A percentile compares a stretch with the other conserved stretches of the same genome.
These are phyloP conservation scores for Oryza glumipatula DNA, from an alignment of 176 grass and related monocot species.

Conservation along the genomic window DNA sequence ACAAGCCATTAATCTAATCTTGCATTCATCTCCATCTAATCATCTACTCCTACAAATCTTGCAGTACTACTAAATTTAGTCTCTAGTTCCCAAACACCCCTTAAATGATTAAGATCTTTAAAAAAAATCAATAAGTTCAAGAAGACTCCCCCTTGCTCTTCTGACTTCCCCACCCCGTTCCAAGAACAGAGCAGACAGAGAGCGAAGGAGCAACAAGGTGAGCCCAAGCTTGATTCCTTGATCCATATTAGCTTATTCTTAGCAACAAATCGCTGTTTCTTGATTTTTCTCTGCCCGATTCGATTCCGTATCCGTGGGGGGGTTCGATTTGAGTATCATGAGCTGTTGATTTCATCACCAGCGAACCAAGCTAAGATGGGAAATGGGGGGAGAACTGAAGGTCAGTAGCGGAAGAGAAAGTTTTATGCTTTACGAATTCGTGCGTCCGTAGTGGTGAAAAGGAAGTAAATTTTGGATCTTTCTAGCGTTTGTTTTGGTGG, in stretches of 20 bases:
- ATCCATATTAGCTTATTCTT: slow-evolving; percentile 16
- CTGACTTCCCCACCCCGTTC: background rate
- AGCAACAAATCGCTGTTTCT: background rate
- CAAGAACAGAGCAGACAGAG: slow-evolving; percentile 17
- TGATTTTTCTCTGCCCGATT: background rate
- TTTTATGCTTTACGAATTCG: background rate
- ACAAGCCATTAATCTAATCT: background rate
- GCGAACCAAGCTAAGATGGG: background rate
- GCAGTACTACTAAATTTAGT: no score
- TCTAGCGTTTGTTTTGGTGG: background rate
- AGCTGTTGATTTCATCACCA: background rate
- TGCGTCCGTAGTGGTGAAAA: background rate
- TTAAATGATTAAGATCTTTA: background rate
- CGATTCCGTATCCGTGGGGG: background rate
- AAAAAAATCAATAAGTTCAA: background rate
- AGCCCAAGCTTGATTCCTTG: slow-evolving; percentile 21
- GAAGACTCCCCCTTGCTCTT: slow-evolving; percentile 16
- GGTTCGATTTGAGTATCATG: slow-evolving; percentile 1
- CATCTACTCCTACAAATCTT: background rate
- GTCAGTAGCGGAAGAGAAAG: background rate
- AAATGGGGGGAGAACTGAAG: background rate
- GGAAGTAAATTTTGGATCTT: background rate
- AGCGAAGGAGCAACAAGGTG: slow-evolving; percentile 34
- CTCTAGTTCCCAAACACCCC: no score
- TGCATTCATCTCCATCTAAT: background rate